A percentile compares a stretch with the other conserved stretches of the same genome.
These are phyloP conservation scores for Hondaea fermentalgiana DNA, from an alignment of 108 stramenopile genomes.

Conservation along the genomic window DNA sequence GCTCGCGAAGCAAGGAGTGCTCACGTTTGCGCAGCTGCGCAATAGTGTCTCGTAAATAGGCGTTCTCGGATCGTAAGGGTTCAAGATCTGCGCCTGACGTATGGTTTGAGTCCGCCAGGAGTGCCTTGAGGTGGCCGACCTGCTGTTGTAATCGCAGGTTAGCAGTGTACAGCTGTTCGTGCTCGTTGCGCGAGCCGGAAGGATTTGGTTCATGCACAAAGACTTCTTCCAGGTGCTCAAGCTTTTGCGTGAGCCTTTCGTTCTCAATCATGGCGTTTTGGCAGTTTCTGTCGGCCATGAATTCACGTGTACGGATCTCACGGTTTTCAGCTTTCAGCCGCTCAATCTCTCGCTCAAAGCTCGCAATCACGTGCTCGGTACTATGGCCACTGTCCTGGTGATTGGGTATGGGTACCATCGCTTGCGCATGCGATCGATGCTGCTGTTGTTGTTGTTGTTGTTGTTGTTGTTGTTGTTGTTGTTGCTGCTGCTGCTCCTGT, in stretches of 20 bases:
- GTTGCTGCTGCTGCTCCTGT: constrained; percentile 12
- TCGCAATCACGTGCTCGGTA: not conserved
- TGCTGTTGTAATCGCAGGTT: not conserved
- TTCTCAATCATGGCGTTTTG: constrained; percentile 32
- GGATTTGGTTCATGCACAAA: constrained; percentile 1
- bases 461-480: constrained; percentile 20
- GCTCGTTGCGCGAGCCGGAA: not conserved
- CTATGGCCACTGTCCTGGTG: not conserved
- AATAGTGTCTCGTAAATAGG: not conserved
- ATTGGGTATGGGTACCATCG: not conserved
- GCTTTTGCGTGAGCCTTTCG: constrained; percentile 30
- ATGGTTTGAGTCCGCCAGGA: not conserved
- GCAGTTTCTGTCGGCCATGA: not conserved
- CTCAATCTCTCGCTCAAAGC: constrained; percentile 31
- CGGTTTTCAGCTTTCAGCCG: constrained; percentile 13
- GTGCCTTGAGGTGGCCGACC: not conserved
- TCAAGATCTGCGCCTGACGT: not conserved
- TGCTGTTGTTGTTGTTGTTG: too few relatives aligned
- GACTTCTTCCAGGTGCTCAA: constrained; percentile 30
- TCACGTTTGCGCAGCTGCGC: not conserved
- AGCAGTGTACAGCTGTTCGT: not conserved
- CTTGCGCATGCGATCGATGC: not conserved
- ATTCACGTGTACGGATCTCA: not conserved
- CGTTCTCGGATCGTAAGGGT: not conserved
- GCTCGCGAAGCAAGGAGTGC: not conserved